Evolutionary conservation across 306 rosid genomes (phyloP).

Genomic region (Gastrolobium bilobum): DNA sequence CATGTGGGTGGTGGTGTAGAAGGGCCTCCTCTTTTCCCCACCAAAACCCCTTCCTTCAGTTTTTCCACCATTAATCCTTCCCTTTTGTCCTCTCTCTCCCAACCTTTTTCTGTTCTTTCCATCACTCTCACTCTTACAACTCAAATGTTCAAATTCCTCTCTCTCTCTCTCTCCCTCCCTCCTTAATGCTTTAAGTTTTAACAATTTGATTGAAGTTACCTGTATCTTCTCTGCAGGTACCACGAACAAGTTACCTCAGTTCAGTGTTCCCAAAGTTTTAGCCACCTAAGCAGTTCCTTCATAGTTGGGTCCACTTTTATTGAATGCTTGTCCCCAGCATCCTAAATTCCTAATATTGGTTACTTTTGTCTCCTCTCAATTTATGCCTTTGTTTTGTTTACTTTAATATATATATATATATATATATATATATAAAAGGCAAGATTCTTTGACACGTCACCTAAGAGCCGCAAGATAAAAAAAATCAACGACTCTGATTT

Average conservation of each 20-base stretch:
- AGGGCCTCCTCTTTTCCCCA: conserved; percentile 64
- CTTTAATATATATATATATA: background rate
- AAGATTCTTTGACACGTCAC: too few species aligned
- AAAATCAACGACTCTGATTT: too few species aligned
- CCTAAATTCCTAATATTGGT: background rate
- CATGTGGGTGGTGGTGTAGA: conserved; percentile 84
- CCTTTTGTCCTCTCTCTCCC: conserved; percentile 50
- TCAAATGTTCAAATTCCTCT: conserved; percentile 41
- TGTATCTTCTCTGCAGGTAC: conserved; percentile 20
- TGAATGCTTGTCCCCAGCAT: conserved; percentile 24
- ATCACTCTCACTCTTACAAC: conserved; percentile 34
- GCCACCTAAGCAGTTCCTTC: conserved; percentile 50
- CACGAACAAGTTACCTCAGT: conserved; percentile 41
- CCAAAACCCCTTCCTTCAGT: conserved; percentile 57
- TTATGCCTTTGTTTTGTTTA: background rate
- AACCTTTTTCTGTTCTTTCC: conserved; percentile 47
- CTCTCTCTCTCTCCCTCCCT: background rate
- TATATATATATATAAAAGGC: background rate
- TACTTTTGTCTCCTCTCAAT: background rate
- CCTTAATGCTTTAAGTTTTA: background rate
- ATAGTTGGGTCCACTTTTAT: conserved; percentile 32
- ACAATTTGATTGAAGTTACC: conserved; percentile 16
- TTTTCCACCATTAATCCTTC: conserved; percentile 62
- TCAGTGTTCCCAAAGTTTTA: background rate
- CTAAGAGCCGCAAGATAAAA: too few species aligned